Percentiles rank a stretch among this genome's conserved stretches.
Evolutionary conservation across 2,329 filamentous ascomycete species (phyloP).

Genomic region (Pestalotiopsis sp.): DNA sequence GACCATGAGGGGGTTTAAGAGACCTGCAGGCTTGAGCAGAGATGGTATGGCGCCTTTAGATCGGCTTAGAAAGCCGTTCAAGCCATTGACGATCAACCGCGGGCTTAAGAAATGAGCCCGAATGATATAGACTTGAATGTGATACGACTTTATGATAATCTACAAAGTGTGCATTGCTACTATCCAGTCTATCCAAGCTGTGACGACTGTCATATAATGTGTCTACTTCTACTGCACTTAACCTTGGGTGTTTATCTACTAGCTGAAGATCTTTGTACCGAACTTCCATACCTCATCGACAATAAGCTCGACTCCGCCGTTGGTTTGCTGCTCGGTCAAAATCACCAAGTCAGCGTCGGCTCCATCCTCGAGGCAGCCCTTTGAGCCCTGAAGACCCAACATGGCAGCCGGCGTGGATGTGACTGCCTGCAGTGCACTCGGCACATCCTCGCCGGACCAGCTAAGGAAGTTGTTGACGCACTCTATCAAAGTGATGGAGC

Average conservation of each 20-base stretch:
- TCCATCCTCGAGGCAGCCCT: constrained; percentile 65
- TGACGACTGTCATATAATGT: background rate
- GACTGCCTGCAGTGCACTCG: constrained; percentile 70
- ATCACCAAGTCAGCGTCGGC: constrained; percentile 72
- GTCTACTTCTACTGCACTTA: background rate
- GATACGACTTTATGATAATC: background rate
- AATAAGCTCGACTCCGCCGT: constrained; percentile 52
- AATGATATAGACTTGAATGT: constrained; percentile 6
- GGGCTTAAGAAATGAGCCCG: constrained; percentile 13
- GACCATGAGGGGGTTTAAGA: constrained; percentile 39
- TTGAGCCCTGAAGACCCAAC: constrained; percentile 67
- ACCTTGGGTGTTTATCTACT: background rate
- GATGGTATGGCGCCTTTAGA: constrained; percentile 51
- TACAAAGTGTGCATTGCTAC: background rate
- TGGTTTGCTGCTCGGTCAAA: constrained; percentile 55
- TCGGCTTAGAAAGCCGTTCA: constrained; percentile 56
- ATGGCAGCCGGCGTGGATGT: constrained; percentile 78
- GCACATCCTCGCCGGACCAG: constrained; percentile 70
- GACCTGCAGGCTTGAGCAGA: constrained; percentile 42
- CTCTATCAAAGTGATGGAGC: constrained; percentile 73
- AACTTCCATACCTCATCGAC: constrained; percentile 85
- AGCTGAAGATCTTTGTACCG: constrained; percentile 44
- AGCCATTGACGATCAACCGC: constrained; percentile 55
- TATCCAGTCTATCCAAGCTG: background rate
- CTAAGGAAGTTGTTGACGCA: constrained; percentile 81